Evolutionary conservation across 345 rosid species (phyloP).

Genomic region (Lumnitzera racemosa): DNA sequence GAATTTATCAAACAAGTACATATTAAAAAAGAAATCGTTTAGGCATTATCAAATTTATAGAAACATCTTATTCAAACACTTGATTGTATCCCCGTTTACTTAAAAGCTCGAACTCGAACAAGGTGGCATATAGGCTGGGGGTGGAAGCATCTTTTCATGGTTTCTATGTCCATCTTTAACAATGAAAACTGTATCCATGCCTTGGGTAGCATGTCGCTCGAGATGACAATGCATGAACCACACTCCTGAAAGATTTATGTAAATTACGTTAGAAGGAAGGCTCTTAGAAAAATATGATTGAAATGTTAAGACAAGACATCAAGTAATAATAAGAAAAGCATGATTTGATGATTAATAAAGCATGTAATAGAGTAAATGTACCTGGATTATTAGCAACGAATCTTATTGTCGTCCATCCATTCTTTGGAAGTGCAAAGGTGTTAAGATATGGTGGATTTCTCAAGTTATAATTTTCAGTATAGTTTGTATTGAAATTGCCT

Average conservation of each 20-base stretch:
- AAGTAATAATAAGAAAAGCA: neutral
- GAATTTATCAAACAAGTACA: no score
- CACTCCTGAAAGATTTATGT: conserved; percentile 19
- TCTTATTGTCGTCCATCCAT: conserved; percentile 27
- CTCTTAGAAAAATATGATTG: neutral
- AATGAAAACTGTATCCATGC: conserved; percentile 33
- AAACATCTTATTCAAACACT: no score
- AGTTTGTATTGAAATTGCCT: conserved; percentile 24
- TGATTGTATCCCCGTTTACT: no score
- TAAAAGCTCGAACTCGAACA: no score
- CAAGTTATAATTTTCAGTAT: conserved; percentile 20
- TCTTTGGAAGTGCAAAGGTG: conserved; percentile 21
- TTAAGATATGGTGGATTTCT: conserved; percentile 29
- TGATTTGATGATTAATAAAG: no score
- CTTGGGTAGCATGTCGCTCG: conserved; percentile 32
- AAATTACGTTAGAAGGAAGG: neutral
- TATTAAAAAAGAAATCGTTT: no score
- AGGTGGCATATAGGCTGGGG: no score
- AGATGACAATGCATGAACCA: conserved; percentile 7
- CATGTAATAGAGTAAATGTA: neutral
- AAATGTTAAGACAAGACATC: neutral
- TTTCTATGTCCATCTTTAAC: conserved; percentile 13
- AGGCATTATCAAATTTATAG: no score
- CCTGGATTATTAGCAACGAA: conserved; percentile 31
- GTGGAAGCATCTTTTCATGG: no score